A percentile compares a stretch with the other conserved stretches of the same genome.
phyloP scores from a whole-genome alignment of 2,329 filamentous ascomycete genomes.

The Knoxdaviesia proteae region DNA sequence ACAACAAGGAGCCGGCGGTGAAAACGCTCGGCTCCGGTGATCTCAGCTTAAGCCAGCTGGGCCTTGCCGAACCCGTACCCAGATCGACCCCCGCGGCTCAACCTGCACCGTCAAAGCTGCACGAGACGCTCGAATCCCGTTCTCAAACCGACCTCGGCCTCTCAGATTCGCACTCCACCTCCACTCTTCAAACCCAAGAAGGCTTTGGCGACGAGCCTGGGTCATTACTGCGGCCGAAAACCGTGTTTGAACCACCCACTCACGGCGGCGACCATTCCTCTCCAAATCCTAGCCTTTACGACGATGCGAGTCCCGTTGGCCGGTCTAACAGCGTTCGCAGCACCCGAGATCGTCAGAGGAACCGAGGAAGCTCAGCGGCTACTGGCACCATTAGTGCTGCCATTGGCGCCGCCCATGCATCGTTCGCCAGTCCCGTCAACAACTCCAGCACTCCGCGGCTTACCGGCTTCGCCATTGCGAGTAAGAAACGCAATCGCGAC shows the following conservation, averaged over 20 bases:
- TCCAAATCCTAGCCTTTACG: slow-evolving; percentile 4
- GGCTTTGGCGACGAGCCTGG: too few relatives aligned
- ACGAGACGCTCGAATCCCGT: neutral
- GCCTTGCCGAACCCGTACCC: slow-evolving; percentile 37
- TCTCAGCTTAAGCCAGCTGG: slow-evolving; percentile 72
- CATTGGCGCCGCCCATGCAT: slow-evolving; percentile 44
- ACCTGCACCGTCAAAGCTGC: neutral
- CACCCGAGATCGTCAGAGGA: slow-evolving; percentile 39
- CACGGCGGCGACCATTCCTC: neutral
- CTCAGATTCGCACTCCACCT: too few relatives aligned
- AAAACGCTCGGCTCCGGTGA: slow-evolving; percentile 81
- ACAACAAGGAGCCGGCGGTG: slow-evolving; percentile 52
- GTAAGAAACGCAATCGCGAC: slow-evolving; percentile 86
- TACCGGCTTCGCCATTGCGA: slow-evolving; percentile 89
- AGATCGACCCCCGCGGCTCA: neutral
- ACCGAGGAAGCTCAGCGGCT: slow-evolving; percentile 63
- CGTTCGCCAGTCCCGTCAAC: slow-evolving; percentile 42
- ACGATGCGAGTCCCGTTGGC: slow-evolving; percentile 21
- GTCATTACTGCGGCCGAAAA: slow-evolving; percentile 24
- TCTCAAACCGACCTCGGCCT: too few relatives aligned
- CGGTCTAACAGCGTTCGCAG: slow-evolving; percentile 49
- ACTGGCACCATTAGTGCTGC: slow-evolving; percentile 52
- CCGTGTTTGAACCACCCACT: slow-evolving; percentile 15
- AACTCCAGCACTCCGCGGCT: slow-evolving; percentile 47
- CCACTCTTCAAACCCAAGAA: too few relatives aligned